phyloP scores from a whole-genome alignment of 2,329 filamentous ascomycete species.

The Aspergillus sp. region DNA sequence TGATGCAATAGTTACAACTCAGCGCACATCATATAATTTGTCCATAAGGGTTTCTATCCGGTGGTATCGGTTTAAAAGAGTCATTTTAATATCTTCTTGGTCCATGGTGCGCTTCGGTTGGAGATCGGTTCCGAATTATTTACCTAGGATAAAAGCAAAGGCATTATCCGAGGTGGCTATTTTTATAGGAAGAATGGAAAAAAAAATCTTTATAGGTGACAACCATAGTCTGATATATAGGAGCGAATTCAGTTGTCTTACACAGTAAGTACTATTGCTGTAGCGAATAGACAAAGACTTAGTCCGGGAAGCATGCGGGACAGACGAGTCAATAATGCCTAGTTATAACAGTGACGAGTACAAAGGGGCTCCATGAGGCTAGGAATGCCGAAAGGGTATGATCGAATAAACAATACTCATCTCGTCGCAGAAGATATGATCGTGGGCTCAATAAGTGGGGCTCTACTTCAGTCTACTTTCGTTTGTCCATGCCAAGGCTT shows the following conservation, averaged over 20 bases:
- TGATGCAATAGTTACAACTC: not conserved
- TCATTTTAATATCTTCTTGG: not conserved
- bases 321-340: no score
- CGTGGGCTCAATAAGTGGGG: conserved; percentile 2
- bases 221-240: not conserved
- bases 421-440: not conserved
- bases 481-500: not conserved
- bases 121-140: not conserved
- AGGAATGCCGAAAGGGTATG: no score
- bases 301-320: not conserved
- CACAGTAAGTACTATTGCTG: not conserved
- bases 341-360: not conserved
- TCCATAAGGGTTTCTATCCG: not conserved
- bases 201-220: not conserved
- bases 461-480: not conserved
- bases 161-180: not conserved
- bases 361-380: conserved; percentile 1
- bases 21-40: not conserved
- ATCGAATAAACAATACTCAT: not conserved
- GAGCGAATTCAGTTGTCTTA: not conserved
- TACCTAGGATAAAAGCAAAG: not conserved
- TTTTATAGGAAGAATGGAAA: not conserved
- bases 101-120: not conserved
- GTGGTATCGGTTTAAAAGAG: conserved; percentile 1
- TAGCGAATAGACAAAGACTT: not conserved